Conservation (phyloP, 441 rosid genomes). For the Brassica balearica region DNA sequence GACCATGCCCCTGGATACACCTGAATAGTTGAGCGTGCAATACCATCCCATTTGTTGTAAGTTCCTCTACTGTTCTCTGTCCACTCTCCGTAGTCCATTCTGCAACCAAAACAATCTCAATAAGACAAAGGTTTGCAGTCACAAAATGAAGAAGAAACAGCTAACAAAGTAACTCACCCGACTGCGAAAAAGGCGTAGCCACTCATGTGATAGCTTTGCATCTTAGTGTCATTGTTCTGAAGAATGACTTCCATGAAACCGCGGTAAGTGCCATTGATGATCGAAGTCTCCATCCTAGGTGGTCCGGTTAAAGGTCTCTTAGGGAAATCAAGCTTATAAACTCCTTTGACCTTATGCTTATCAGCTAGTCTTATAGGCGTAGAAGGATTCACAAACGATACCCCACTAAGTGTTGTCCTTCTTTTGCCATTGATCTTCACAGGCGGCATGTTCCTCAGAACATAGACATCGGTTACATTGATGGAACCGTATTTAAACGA, state of each 20-base stretch:
- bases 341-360: slow-evolving; percentile 69
- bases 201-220: slow-evolving; percentile 88
- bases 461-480: slow-evolving; percentile 82
- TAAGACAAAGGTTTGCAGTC: background rate
- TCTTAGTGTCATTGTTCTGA: slow-evolving; percentile 91
- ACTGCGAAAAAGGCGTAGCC: slow-evolving; percentile 96
- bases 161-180: slow-evolving; percentile 59
- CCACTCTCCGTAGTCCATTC: slow-evolving; percentile 99
- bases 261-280: slow-evolving; percentile 87
- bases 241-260: slow-evolving; percentile 92
- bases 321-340: slow-evolving; percentile 91
- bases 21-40: slow-evolving; percentile 86
- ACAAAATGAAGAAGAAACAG: slow-evolving; percentile 1
- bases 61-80: slow-evolving; percentile 89
- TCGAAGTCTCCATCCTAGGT: slow-evolving; percentile 64
- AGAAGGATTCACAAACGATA: slow-evolving; percentile 77
- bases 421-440: slow-evolving; percentile 70
- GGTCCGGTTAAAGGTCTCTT: slow-evolving; percentile 72
- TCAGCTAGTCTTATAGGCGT: slow-evolving; percentile 93
- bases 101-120: slow-evolving; percentile 44
- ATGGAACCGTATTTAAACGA: slow-evolving; percentile 91
- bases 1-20: slow-evolving; percentile 99
- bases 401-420: slow-evolving; percentile 72
- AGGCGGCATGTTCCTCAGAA: slow-evolving; percentile 69
- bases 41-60: slow-evolving; percentile 92